Percentiles rank a stretch among this genome's conserved stretches.
Conservation (phyloP, 2,329 filamentous ascomycete genomes). For the Herpotrichia juniperi region DNA sequence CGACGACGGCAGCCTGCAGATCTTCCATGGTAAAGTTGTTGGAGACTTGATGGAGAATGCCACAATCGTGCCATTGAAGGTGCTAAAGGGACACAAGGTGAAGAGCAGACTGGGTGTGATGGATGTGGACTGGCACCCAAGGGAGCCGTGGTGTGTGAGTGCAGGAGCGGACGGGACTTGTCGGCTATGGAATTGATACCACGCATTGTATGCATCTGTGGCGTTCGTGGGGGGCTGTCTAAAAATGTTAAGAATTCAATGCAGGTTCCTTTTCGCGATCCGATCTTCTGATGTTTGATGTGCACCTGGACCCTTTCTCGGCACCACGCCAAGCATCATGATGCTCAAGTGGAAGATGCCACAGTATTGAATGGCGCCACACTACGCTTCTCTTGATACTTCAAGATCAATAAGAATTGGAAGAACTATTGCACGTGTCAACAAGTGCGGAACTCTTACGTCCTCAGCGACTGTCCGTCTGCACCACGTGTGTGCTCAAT, state of each 20-base stretch:
- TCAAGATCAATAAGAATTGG: too few species aligned
- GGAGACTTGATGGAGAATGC: slow-evolving; percentile 96
- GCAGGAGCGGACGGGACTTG: slow-evolving; percentile 93
- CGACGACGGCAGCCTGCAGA: slow-evolving; percentile 92
- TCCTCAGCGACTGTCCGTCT: neutral
- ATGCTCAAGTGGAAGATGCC: neutral
- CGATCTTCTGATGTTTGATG: neutral
- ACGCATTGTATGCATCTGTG: slow-evolving; percentile 1
- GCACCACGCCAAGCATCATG: neutral
- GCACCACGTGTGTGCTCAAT: neutral
- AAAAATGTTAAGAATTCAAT: neutral
- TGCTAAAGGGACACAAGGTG: slow-evolving; percentile 87
- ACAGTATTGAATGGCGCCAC: too few species aligned
- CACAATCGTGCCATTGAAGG: slow-evolving; percentile 94
- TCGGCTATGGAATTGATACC: slow-evolving; percentile 73
- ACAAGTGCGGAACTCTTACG: neutral
- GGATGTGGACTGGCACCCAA: slow-evolving; percentile 95
- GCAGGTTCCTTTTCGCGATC: neutral
- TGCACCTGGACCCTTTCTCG: neutral
- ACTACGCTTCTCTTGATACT: too few species aligned
- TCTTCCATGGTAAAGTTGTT: slow-evolving; percentile 96
- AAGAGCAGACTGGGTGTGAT: slow-evolving; percentile 86
- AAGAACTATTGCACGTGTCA: neutral
- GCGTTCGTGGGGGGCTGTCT: neutral
- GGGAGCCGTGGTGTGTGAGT: slow-evolving; percentile 91